Conservation (phyloP, 176 grass and related monocot species). For the Carex myosuroides region DNA sequence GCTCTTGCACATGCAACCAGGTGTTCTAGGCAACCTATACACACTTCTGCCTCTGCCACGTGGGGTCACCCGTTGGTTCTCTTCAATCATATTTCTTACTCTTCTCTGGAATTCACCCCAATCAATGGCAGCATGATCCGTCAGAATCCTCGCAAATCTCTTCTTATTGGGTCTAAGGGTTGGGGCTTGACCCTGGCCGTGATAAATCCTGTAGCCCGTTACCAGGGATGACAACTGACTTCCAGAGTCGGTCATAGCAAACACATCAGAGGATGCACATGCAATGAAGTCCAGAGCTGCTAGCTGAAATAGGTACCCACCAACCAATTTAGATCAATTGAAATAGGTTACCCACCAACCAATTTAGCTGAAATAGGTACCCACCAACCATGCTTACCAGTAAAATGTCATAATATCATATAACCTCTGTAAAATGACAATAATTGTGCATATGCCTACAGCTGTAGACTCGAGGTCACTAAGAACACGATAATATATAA, state of each 20-base stretch:
- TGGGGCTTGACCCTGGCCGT: conserved; percentile 58
- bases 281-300: conserved; percentile 89
- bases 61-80: conserved; percentile 63
- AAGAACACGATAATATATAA: not conserved
- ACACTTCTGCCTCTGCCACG: conserved; percentile 69
- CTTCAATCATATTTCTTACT: conserved; percentile 77
- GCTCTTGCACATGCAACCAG: conserved; percentile 79
- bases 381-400: not conserved
- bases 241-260: conserved; percentile 92
- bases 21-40: conserved; percentile 76
- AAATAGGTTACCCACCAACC: not conserved
- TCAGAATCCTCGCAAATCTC: conserved; percentile 61
- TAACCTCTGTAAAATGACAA: not conserved
- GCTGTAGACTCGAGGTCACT: not conserved
- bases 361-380: conserved; percentile 37
- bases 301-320: conserved; percentile 33
- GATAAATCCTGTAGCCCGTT: conserved; percentile 77
- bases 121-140: conserved; percentile 39
- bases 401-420: not conserved
- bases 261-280: conserved; percentile 77
- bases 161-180: conserved; percentile 85
- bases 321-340: not conserved
- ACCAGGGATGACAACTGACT: conserved; percentile 96
- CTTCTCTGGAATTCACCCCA: conserved; percentile 60
- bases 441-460: not conserved